phyloP scores from a whole-genome alignment of 2,329 filamentous ascomycete species.

The Cercospora brassicicola region DNA sequence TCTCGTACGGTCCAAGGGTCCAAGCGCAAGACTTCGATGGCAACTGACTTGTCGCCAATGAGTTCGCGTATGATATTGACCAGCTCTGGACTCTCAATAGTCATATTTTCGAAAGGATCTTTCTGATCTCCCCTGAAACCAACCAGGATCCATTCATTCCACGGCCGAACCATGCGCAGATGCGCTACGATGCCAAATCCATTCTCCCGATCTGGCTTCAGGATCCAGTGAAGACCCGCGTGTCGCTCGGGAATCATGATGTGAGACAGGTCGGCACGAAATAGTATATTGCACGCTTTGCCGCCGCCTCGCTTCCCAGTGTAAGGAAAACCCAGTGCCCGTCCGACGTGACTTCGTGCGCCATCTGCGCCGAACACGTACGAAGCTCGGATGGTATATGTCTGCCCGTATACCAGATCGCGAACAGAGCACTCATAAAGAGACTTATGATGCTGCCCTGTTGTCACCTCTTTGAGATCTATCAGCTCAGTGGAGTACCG shows the following conservation, averaged over 20 bases:
- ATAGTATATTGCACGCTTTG: background rate
- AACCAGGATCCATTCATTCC: background rate
- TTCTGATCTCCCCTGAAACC: background rate
- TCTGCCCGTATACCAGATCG: background rate
- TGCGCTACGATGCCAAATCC: background rate
- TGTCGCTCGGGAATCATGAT: background rate
- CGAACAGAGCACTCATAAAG: background rate
- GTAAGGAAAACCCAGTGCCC: background rate
- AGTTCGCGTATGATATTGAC: background rate
- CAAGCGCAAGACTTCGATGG: background rate
- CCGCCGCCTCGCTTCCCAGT: background rate
- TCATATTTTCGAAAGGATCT: background rate
- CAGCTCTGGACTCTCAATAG: background rate
- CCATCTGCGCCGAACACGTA: background rate
- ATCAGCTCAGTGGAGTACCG: too few relatives aligned
- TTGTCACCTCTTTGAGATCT: too few relatives aligned
- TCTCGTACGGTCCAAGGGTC: background rate
- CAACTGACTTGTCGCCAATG: background rate
- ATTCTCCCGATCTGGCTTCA: background rate
- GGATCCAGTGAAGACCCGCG: background rate
- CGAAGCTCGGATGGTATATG: background rate
- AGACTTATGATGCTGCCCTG: too few relatives aligned
- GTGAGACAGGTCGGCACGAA: background rate
- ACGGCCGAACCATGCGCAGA: background rate
- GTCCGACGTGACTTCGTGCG: background rate